phyloP scores from a whole-genome alignment of 331 rosid genomes.

The Rosa hybrid region DNA sequence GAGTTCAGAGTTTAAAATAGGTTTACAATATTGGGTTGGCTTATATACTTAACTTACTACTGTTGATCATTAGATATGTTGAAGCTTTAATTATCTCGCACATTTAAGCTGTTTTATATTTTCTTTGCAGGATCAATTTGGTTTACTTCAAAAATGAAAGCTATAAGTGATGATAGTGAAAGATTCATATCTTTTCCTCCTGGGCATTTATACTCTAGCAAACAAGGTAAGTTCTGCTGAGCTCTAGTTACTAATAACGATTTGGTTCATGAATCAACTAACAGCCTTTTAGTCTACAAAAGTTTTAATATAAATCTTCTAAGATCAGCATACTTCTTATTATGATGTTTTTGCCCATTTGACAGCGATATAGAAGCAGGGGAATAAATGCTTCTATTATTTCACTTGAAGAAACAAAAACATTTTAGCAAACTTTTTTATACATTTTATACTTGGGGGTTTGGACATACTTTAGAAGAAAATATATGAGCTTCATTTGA shows the following conservation, averaged over 20 bases:
- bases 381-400: not conserved
- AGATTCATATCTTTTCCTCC: conserved; percentile 86
- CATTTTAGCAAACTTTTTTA: not conserved
- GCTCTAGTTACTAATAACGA: conserved; percentile 16
- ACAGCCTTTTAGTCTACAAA: not conserved
- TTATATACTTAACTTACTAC: not conserved
- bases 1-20: not conserved
- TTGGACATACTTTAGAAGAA: not conserved
- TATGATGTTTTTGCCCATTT: not conserved
- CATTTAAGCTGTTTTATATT: conserved; percentile 26
- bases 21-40: not conserved
- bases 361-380: not conserved
- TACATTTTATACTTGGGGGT: not conserved
- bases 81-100: not conserved
- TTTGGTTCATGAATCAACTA: conserved; percentile 1
- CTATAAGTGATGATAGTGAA: conserved; percentile 90
- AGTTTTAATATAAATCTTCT: not conserved
- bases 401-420: not conserved
- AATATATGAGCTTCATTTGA: not conserved
- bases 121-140: conserved; percentile 76
- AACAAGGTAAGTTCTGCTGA: conserved; percentile 53
- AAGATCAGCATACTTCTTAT: not conserved
- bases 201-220: conserved; percentile 95
- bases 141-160: conserved; percentile 99
- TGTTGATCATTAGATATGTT: not conserved